Percentiles rank a stretch among this genome's conserved stretches.
Evolutionary conservation across 495 filamentous ascomycete genomes (phyloP).

Genomic region (Penicillium fimorum): DNA sequence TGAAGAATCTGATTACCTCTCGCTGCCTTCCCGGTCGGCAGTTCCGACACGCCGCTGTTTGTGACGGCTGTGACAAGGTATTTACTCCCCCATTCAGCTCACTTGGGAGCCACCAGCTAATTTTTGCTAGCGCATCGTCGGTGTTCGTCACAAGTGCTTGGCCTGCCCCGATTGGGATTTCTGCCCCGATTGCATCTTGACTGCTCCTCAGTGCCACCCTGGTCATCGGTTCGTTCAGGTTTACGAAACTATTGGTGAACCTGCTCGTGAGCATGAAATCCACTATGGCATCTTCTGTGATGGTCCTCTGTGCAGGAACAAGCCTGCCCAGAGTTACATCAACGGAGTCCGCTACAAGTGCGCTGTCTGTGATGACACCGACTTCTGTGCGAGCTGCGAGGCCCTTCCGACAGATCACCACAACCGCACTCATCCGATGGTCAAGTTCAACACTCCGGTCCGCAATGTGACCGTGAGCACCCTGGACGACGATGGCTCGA

Average conservation of each 20-base stretch:
- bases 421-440: slow-evolving; percentile 90
- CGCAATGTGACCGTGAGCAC: slow-evolving; percentile 88
- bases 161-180: slow-evolving; percentile 98
- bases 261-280: slow-evolving; percentile 46
- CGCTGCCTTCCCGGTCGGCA: slow-evolving; percentile 81
- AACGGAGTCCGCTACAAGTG: slow-evolving; percentile 91
- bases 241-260: slow-evolving; percentile 71
- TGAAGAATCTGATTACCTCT: slow-evolving; percentile 47
- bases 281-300: slow-evolving; percentile 94
- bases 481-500: slow-evolving; percentile 67
- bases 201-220: slow-evolving; percentile 66
- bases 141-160: slow-evolving; percentile 95
- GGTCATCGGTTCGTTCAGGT: slow-evolving; percentile 88
- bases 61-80: slow-evolving; percentile 90
- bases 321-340: slow-evolving; percentile 64
- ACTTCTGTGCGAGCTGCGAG: slow-evolving; percentile 95
- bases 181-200: slow-evolving; percentile 73
- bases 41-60: slow-evolving; percentile 80
- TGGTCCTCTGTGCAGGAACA: slow-evolving; percentile 78
- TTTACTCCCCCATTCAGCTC: slow-evolving; percentile 4
- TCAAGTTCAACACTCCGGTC: slow-evolving; percentile 95
- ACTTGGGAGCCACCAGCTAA: slow-evolving; percentile 25
- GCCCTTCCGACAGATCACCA: slow-evolving; percentile 78
- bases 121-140: slow-evolving; percentile 62
- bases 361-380: slow-evolving; percentile 91